phyloP scores from a whole-genome alignment of 2,329 filamentous ascomycete genomes.

The Cordyceps pruinosa region DNA sequence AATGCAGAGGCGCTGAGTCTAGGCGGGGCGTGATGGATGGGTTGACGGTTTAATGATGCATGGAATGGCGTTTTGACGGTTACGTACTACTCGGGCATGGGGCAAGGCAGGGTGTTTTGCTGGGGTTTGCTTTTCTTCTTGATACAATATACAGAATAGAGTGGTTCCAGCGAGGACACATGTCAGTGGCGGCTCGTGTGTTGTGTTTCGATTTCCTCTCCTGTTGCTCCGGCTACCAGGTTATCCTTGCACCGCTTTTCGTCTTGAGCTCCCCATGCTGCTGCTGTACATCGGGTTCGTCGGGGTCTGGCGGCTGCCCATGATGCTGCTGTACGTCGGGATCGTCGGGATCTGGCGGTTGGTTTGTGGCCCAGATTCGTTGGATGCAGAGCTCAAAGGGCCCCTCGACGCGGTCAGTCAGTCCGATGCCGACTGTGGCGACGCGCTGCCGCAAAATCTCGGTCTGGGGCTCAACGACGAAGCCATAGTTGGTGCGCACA shows the following conservation, averaged over 20 bases:
- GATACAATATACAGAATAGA: not conserved
- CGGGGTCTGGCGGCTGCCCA: conserved; percentile 22
- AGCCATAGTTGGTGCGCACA: conserved; percentile 87
- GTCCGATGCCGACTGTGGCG: conserved; percentile 73
- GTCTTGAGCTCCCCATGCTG: conserved; percentile 29
- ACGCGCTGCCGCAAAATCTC: conserved; percentile 85
- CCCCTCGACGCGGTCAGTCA: conserved; percentile 84
- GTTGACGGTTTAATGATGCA: not conserved
- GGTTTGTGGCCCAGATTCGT: conserved; percentile 84
- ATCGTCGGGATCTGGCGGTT: conserved; percentile 20
- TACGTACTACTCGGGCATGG: not conserved
- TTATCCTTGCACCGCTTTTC: conserved; percentile 16
- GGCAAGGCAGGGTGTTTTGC: not conserved
- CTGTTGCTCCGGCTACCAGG: no score
- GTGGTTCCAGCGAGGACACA: not conserved
- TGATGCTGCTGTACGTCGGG: conserved; percentile 17
- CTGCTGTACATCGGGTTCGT: conserved; percentile 17
- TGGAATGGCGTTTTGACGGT: not conserved
- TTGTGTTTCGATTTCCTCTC: not conserved
- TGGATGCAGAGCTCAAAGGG: conserved; percentile 84
- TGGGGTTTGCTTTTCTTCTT: not conserved
- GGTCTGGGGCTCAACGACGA: conserved; percentile 86
- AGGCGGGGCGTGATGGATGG: conserved; percentile 12
- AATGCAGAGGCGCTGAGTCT: conserved; percentile 25
- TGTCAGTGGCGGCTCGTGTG: not conserved